phyloP scores from a whole-genome alignment of 768 basidiomycete species.

The Boletus reticulatus region DNA sequence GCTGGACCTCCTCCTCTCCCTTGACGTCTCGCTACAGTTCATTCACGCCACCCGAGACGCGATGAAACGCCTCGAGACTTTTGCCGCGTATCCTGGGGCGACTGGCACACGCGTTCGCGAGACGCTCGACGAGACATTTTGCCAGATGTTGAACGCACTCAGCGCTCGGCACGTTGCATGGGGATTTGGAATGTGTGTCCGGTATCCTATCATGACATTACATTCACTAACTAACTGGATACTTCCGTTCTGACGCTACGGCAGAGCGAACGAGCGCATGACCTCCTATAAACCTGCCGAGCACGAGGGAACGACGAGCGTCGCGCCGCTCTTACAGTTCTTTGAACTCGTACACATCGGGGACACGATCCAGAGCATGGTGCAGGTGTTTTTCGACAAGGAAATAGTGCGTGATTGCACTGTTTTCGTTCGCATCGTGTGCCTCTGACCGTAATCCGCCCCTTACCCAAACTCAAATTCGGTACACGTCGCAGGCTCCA shows the following conservation, averaged over 20 bases:
- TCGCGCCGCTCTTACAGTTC: slow-evolving; percentile 93
- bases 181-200: slow-evolving; percentile 74
- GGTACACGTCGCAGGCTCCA: slow-evolving; percentile 47
- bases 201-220: neutral
- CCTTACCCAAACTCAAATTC: neutral
- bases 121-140: slow-evolving; percentile 92
- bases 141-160: slow-evolving; percentile 75
- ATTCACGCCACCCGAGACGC: slow-evolving; percentile 92
- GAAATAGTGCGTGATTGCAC: slow-evolving; percentile 60
- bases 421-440: neutral
- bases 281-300: slow-evolving; percentile 85
- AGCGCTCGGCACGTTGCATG: slow-evolving; percentile 75
- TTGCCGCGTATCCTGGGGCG: slow-evolving; percentile 80
- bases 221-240: neutral
- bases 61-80: slow-evolving; percentile 90
- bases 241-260: neutral
- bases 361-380: slow-evolving; percentile 96
- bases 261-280: slow-evolving; percentile 89
- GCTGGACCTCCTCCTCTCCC: slow-evolving; percentile 86
- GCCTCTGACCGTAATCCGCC: neutral
- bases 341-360: slow-evolving; percentile 97
- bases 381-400: slow-evolving; percentile 98
- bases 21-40: slow-evolving; percentile 87
- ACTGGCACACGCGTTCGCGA: slow-evolving; percentile 88
- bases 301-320: slow-evolving; percentile 74